phyloP scores from a whole-genome alignment of 2,329 filamentous ascomycete genomes.

The Apiospora arundinis region DNA sequence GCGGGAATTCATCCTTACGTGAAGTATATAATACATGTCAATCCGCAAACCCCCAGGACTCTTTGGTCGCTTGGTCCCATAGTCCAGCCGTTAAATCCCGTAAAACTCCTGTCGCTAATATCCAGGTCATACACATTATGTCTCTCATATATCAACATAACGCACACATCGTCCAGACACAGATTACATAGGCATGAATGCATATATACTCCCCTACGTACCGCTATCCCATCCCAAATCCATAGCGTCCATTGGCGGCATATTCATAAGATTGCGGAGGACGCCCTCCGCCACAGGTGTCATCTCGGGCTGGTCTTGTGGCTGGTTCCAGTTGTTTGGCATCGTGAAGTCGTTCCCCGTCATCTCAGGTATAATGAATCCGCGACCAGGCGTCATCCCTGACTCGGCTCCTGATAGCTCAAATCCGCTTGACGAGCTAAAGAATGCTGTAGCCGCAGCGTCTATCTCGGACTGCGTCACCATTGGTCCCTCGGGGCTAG shows the following conservation, averaged over 20 bases:
- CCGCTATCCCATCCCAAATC: conserved; percentile 52
- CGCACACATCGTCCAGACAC: background rate
- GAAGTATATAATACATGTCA: background rate
- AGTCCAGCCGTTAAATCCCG: background rate
- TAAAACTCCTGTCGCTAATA: conserved; percentile 9
- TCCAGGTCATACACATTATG: background rate
- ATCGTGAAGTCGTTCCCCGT: conserved; percentile 50
- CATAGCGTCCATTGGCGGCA: conserved; percentile 66
- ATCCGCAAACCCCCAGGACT: background rate
- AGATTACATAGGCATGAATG: background rate
- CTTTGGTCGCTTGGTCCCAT: background rate
- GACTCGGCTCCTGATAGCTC: conserved; percentile 33
- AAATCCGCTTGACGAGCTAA: conserved; percentile 47
- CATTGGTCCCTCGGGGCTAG: conserved; percentile 55
- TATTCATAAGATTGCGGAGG: conserved; percentile 59
- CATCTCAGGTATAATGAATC: conserved; percentile 45
- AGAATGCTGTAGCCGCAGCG: conserved; percentile 46
- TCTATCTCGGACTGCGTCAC: conserved; percentile 46
- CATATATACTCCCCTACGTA: background rate
- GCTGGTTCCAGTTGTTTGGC: conserved; percentile 51
- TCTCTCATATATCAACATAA: background rate
- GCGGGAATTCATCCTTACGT: background rate
- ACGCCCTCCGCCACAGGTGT: conserved; percentile 62
- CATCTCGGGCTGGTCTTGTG: conserved; percentile 52
- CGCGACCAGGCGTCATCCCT: conserved; percentile 42